Percentiles rank a stretch among this genome's conserved stretches.
These are phyloP conservation scores for Alternaria atra DNA, from an alignment of 2,329 filamentous ascomycete species.

Conservation along the genomic window DNA sequence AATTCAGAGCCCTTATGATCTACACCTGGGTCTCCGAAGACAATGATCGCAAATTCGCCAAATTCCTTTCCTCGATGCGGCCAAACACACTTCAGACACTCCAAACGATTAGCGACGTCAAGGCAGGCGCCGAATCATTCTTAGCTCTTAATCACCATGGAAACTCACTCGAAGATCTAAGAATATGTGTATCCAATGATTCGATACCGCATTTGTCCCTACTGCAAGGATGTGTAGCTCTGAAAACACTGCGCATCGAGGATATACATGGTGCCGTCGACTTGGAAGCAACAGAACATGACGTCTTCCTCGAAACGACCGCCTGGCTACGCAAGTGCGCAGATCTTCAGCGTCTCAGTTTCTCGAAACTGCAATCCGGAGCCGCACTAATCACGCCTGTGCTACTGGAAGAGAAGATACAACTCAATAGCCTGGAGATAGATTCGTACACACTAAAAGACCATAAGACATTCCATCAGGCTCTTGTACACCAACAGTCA, in stretches of 20 bases:
- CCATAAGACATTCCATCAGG: slow-evolving; percentile 62
- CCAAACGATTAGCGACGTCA: slow-evolving; percentile 65
- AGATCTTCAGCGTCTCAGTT: slow-evolving; percentile 59
- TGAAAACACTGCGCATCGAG: slow-evolving; percentile 61
- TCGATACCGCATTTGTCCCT: slow-evolving; percentile 60
- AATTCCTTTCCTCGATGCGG: slow-evolving; percentile 65
- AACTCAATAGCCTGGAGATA: slow-evolving; percentile 60
- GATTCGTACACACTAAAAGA: slow-evolving; percentile 59
- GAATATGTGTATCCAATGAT: slow-evolving; percentile 60
- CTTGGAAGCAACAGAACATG: slow-evolving; percentile 62
- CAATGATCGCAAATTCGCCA: slow-evolving; percentile 66
- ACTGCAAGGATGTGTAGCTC: slow-evolving; percentile 59
- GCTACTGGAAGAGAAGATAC: slow-evolving; percentile 57
- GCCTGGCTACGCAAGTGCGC: slow-evolving; percentile 66
- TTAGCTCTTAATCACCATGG: slow-evolving; percentile 62
- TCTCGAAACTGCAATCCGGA: slow-evolving; percentile 63
- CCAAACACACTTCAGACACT: slow-evolving; percentile 68
- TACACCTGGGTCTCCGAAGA: slow-evolving; percentile 60
- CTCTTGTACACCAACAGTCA: slow-evolving; percentile 62
- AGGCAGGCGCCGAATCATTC: slow-evolving; percentile 65
- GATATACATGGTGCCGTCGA: slow-evolving; percentile 56
- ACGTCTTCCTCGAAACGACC: slow-evolving; percentile 61
- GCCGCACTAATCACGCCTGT: slow-evolving; percentile 63
- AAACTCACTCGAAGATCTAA: slow-evolving; percentile 64
- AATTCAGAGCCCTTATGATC: slow-evolving; percentile 69